Conservation (phyloP, 2,329 filamentous ascomycete species). For the Pleomassaria siparia region DNA sequence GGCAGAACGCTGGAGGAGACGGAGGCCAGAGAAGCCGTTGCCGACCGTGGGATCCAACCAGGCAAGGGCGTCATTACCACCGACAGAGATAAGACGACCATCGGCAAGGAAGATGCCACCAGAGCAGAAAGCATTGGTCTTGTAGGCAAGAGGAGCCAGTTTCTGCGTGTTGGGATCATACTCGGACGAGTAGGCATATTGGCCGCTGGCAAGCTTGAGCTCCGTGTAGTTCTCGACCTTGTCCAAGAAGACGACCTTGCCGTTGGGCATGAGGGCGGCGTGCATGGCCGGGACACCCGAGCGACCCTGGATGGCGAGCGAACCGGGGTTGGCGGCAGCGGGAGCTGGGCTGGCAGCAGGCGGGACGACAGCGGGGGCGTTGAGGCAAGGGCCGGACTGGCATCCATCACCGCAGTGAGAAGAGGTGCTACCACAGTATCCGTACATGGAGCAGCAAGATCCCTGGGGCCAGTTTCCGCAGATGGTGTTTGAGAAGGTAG, state of each 20-base stretch:
- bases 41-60: slow-evolving; percentile 60
- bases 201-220: slow-evolving; percentile 55
- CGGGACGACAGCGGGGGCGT: slow-evolving; percentile 42
- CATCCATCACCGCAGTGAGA: slow-evolving; percentile 60
- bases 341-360: slow-evolving; percentile 50
- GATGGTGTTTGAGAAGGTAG: slow-evolving; percentile 50
- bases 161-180: slow-evolving; percentile 57
- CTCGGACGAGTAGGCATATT: slow-evolving; percentile 62
- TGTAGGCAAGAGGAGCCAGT: slow-evolving; percentile 51
- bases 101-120: slow-evolving; percentile 61
- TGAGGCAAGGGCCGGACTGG: slow-evolving; percentile 54
- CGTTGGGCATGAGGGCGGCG: slow-evolving; percentile 61
- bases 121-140: slow-evolving; percentile 64
- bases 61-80: slow-evolving; percentile 59
- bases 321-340: slow-evolving; percentile 48
- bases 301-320: slow-evolving; percentile 53
- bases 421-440: slow-evolving; percentile 54
- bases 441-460: slow-evolving; percentile 60
- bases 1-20: slow-evolving; percentile 54
- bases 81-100: slow-evolving; percentile 57
- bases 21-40: slow-evolving; percentile 61
- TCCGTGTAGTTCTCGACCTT: slow-evolving; percentile 66
- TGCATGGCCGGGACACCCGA: slow-evolving; percentile 67
- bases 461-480: slow-evolving; percentile 57
- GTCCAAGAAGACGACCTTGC: slow-evolving; percentile 62